Percentiles rank a stretch among this genome's conserved stretches.
phyloP scores from a whole-genome alignment of 2,329 filamentous ascomycete genomes.

The Rasamsonia emersonii region DNA sequence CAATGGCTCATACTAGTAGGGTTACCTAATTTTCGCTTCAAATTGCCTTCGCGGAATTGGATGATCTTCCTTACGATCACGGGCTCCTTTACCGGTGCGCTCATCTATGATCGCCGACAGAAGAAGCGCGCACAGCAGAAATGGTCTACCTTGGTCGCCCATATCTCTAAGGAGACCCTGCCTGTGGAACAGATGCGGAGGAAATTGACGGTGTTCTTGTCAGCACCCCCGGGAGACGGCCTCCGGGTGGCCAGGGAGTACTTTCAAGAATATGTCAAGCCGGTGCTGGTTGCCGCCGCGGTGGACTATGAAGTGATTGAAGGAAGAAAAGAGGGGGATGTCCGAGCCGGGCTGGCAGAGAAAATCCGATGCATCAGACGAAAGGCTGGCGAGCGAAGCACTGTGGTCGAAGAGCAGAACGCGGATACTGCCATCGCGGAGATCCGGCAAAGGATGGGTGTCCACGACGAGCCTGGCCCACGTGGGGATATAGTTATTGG shows the following conservation, averaged over 20 bases:
- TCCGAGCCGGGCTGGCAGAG: constrained; percentile 78
- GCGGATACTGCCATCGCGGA: constrained; percentile 55
- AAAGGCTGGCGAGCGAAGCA: constrained; percentile 50
- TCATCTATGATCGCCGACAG: constrained; percentile 88
- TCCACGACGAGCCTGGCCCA: constrained; percentile 63
- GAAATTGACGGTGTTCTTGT: constrained; percentile 76
- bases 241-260: constrained; percentile 81
- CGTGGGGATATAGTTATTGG: constrained; percentile 84
- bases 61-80: constrained; percentile 84
- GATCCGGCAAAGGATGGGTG: constrained; percentile 56
- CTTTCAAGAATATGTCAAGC: constrained; percentile 93
- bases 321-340: constrained; percentile 83
- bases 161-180: constrained; percentile 71
- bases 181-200: constrained; percentile 65
- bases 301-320: constrained; percentile 96
- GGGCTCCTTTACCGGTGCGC: constrained; percentile 65
- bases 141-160: constrained; percentile 78
- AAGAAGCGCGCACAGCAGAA: constrained; percentile 77
- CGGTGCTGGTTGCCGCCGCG: constrained; percentile 77
- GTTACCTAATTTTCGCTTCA: constrained; percentile 71
- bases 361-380: constrained; percentile 61
- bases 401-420: constrained; percentile 33
- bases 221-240: constrained; percentile 78
- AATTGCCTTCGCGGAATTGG: constrained; percentile 93
- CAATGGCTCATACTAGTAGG: constrained; percentile 41